Evolutionary conservation across 208 protist species (phyloP), one percentile per base, ranked within the genome.

Genomic region (Zelonia costaricensis): DNA sequence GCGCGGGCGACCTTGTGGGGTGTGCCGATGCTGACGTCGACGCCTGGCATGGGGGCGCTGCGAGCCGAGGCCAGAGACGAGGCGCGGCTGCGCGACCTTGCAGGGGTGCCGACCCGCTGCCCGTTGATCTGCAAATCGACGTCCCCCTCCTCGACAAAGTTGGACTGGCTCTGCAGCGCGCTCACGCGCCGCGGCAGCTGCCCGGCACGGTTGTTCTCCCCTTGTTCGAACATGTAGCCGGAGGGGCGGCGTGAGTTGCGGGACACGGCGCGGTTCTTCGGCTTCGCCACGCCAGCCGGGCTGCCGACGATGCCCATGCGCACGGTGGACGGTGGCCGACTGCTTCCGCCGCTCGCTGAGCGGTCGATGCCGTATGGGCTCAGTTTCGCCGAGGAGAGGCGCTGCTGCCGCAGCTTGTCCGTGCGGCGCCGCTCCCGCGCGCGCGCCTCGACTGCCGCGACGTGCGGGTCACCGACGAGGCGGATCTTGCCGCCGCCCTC

Each of bases 391-490:
- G 49, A 53, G 43, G 18, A 1, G 3, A 73, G 28, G 2, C 46
- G 30, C 54, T 68, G 33, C 53, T 66, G 69, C 16, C 69, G 67
- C 46, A 66, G 27, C 1, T 47, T 42, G 23, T 86, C 75, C 25
- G 44, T 16, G 10, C 67, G 69, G 16, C 67, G 73, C 6, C 80
- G 74, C 62, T 86, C 63, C 5, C 75, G 70, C 53, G 48, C 30
- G 12, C 62, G 75, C 18, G 73, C 74, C 61, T 82, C 80, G 16
- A 86, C 69, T 0, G 60, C 65, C 16, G 16, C 69, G n/a, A 86
- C 39, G 60, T 72, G 43, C 3, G 70, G 70, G 45, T 86, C 75
- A 18, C 75, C 75, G 0, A 86, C 49, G 16, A 82, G 73, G 31
- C 69, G 69, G n/a, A 86, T 54, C 44, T 75, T 81, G 5, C 62